phyloP scores from a whole-genome alignment of 2,329 filamentous ascomycete genomes.

The Pleurostoma richardsiae region DNA sequence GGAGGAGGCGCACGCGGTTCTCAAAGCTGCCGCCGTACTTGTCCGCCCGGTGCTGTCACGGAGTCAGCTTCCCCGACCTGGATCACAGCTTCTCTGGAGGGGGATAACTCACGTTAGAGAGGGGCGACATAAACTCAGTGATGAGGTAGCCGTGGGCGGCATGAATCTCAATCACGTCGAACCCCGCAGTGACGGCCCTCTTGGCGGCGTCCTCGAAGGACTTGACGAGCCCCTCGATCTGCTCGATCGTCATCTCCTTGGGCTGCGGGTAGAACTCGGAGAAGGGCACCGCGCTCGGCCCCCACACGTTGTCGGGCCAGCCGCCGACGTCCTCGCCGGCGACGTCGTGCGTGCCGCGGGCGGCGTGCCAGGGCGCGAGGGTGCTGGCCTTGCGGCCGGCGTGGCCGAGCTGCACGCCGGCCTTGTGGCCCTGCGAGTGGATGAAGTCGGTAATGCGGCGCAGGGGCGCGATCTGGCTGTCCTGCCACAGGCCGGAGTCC shows the following conservation, averaged over 20 bases:
- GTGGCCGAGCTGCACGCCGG: constrained; percentile 77
- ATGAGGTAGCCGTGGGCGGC: constrained; percentile 63
- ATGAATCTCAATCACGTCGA: constrained; percentile 70
- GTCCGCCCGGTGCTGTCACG: constrained; percentile 48
- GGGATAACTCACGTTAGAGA: constrained; percentile 40
- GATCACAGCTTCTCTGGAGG: no score
- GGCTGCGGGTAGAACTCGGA: constrained; percentile 56
- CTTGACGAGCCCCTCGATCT: constrained; percentile 62
- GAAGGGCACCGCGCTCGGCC: constrained; percentile 50
- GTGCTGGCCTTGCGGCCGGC: constrained; percentile 67
- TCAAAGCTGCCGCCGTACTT: constrained; percentile 61
- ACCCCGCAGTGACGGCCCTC: constrained; percentile 62
- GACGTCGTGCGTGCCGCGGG: constrained; percentile 36
- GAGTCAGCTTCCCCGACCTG: background rate
- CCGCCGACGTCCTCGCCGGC: constrained; percentile 48
- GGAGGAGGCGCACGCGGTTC: constrained; percentile 58
- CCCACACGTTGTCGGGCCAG: constrained; percentile 53
- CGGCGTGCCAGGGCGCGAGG: constrained; percentile 61
- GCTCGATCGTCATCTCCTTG: constrained; percentile 60
- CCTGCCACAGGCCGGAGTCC: constrained; percentile 77
- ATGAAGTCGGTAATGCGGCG: constrained; percentile 70
- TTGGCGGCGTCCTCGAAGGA: constrained; percentile 55
- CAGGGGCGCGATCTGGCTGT: constrained; percentile 72
- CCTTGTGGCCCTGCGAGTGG: constrained; percentile 71
- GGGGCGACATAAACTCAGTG: constrained; percentile 58